Base-by-base conservation (phyloP, 176 grass and related monocot genomes). In the Bolboschoenus planiculmis region DNA sequence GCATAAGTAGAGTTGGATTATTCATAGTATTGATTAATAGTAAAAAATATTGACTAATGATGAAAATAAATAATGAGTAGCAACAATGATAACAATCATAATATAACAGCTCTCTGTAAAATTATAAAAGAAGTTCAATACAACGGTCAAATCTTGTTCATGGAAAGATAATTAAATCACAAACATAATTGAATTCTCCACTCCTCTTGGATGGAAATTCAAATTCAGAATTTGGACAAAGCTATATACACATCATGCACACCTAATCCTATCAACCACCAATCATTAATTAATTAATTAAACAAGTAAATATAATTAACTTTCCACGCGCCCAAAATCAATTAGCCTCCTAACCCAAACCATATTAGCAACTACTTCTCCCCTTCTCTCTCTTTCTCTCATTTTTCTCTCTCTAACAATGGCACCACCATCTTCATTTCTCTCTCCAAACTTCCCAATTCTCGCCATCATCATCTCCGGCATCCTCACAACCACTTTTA, bases 401-500 rank as follows among this genome's bases (percentile, higher is more conserved):
- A 40, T 4, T 39, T 2, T 24, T 71, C 78, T 62, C 18, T 61
- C 18, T 60, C 78, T 42, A 29, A 81, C 79, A 81, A 81, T 81
- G 79, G 65, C 18, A 37, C 31, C 57, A 27, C 55, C 58, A 64
- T 47, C 77, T n/a, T 44, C 79, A n/a, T 47, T 84, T 10, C 51
- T 46, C 3, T 36, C 21, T 60, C 73, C 85, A 10, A 94, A 87
- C 88, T 89, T 87, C 64, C 39, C 88, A 36, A 54, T 95, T 54
- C 79, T 98, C 3, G 78, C 79, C 13, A 80, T 94, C 29, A 81
- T 90, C 85, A 78, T 97, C 40, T 80, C 88, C 3, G 90, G 95
- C 47, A 91, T 98, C 66, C 82, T 98, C 20, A 44, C 78, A 85
- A 86, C 74, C 23, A 54, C 89, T 33, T 53, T 95, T 63, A 85